Base-by-base conservation (phyloP, 371 early-diverging fungal genomes). In the Mucor mucedo region DNA sequence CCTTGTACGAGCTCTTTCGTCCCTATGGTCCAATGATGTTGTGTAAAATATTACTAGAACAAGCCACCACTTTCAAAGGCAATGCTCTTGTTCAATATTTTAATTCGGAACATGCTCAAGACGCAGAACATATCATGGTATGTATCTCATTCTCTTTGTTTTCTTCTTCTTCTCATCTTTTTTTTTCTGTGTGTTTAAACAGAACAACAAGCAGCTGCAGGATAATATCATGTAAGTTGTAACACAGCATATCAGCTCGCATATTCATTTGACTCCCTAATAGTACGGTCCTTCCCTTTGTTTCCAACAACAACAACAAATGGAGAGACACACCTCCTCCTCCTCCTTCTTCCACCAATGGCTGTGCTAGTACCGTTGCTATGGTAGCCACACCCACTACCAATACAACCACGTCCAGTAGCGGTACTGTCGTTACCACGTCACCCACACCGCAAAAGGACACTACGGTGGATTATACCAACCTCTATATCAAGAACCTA, bases 401-500 rank as follows among this genome's bases (percentile, higher is more conserved):
- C 21, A 21, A 21, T 21, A 21, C 21, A 21, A 21, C 21, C 21
- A 21, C 21, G 21, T 21, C 21, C 21, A 21, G 21, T 21, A 21
- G 1, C 21, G 21, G 21, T 21, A 21, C 21, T 21, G 21, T 21
- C 0, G 21, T 21, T 21, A 21, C 21, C 21, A 21, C 21, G 21
- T 21, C 21, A 21, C 21, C 21, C 21, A 21, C 21, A 21, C 21
- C 21, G 21, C 21, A 21, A 21, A 21, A 21, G 21, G 21, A 21
- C 21, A 21, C 21, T 21, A 21, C 21, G 55, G 57, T 63, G 4
- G 82, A 82, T 49, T 75, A 65, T 52, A 77, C 74, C 44, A 84
- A 84, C 44, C 69, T 84, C 0, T 84, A 82, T 52, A 82, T 84
- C 61, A 84, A 84, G 60, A 84, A 84, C 42, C 67, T 84, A 2